Evolutionary conservation across 306 rosid species (phyloP).

Genomic region (Vachellia collinsii): DNA sequence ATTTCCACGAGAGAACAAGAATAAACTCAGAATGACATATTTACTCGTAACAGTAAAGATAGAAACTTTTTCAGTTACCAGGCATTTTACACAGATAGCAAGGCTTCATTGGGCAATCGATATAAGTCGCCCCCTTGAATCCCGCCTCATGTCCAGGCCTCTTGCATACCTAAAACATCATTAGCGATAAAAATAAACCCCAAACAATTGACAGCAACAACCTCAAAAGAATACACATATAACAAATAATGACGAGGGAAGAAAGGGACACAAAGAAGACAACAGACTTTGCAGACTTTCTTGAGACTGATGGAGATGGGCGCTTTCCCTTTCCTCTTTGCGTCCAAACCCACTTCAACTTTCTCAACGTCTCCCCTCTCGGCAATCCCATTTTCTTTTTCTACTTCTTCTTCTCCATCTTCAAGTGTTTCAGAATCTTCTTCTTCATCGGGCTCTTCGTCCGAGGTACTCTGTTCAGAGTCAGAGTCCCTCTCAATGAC

Average conservation of each 20-base stretch:
- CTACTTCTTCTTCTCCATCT: constrained; percentile 25
- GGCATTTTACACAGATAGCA: constrained; percentile 96
- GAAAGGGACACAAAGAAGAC: background rate
- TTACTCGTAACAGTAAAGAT: background rate
- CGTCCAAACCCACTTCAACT: constrained; percentile 47
- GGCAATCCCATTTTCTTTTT: constrained; percentile 33
- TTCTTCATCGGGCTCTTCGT: constrained; percentile 54
- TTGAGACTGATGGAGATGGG: constrained; percentile 66
- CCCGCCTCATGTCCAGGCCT: constrained; percentile 97
- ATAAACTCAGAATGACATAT: background rate
- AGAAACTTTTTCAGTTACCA: constrained; percentile 46
- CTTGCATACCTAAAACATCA: constrained; percentile 73
- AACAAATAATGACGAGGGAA: background rate
- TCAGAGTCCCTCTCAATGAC: constrained; percentile 70
- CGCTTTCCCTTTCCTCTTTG: constrained; percentile 60
- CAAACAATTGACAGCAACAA: background rate
- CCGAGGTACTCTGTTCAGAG: constrained; percentile 78
- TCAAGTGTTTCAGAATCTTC: constrained; percentile 15
- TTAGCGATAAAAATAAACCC: constrained; percentile 25
- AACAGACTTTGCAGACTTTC: constrained; percentile 82
- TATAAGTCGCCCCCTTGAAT: constrained; percentile 89
- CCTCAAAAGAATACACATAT: background rate
- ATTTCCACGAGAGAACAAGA: background rate
- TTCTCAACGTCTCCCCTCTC: constrained; percentile 37
- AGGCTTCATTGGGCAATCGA: constrained; percentile 99